phyloP scores from a whole-genome alignment of 495 filamentous ascomycete genomes.

The Lichenothelia convexa region DNA sequence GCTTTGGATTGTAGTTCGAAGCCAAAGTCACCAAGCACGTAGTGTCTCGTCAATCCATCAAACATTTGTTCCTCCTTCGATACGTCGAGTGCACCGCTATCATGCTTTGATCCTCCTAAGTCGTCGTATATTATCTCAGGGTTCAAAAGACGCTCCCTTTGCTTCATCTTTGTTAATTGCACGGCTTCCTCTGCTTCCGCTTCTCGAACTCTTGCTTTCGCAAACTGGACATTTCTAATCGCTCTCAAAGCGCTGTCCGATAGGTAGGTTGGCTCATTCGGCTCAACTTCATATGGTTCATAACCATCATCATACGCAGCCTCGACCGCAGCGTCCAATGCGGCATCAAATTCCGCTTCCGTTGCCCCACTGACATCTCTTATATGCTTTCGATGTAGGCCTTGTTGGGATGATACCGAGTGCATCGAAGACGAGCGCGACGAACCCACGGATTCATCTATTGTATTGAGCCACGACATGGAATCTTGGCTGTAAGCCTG shows the following conservation, averaged over 20 bases:
- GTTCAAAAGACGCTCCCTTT: conserved; percentile 9
- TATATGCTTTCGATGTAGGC: conserved; percentile 41
- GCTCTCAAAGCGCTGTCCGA: background rate
- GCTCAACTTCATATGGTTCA: conserved; percentile 45
- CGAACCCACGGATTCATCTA: conserved; percentile 83
- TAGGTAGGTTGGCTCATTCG: background rate
- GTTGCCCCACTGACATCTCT: conserved; percentile 53
- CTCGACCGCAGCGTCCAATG: conserved; percentile 87
- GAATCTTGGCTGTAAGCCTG: conserved; percentile 36
- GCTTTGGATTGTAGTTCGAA: conserved; percentile 58
- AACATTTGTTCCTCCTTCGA: conserved; percentile 82
- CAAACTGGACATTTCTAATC: background rate
- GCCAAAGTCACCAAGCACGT: conserved; percentile 73
- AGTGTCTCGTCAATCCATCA: conserved; percentile 82
- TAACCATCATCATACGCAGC: conserved; percentile 89
- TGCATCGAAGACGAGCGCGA: conserved; percentile 56
- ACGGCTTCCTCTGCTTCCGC: conserved; percentile 14
- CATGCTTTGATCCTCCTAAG: conserved; percentile 12
- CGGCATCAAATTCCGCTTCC: conserved; percentile 87
- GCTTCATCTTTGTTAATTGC: conserved; percentile 7
- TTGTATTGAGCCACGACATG: conserved; percentile 88
- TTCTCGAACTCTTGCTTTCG: conserved; percentile 41
- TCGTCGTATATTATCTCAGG: conserved; percentile 1
- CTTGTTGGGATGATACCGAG: conserved; percentile 54
- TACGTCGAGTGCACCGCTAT: conserved; percentile 29